Percentiles rank a stretch among this genome's conserved stretches.
Evolutionary conservation across 2,329 filamentous ascomycete species (phyloP).

Genomic region (Colletotrichum coccodes): DNA sequence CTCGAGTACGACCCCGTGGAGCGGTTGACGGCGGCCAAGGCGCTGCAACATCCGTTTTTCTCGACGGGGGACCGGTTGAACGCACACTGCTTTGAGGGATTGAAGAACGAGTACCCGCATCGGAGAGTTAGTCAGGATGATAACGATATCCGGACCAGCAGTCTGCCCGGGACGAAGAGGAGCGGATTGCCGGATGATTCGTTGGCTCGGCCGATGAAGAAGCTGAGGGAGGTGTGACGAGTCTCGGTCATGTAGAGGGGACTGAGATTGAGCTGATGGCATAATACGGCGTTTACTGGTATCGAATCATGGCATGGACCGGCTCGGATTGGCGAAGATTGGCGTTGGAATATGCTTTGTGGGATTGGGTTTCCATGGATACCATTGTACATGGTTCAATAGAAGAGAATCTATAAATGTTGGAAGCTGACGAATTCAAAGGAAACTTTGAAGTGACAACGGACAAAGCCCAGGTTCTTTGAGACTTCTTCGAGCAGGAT

Average conservation of each 20-base stretch:
- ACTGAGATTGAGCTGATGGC: too few species aligned
- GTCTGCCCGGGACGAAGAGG: slow-evolving; percentile 89
- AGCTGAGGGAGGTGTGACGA: slow-evolving; percentile 63
- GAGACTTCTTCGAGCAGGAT: too few species aligned
- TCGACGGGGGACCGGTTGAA: slow-evolving; percentile 77
- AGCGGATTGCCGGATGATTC: slow-evolving; percentile 86
- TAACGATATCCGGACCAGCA: slow-evolving; percentile 92
- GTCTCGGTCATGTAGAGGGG: too few species aligned
- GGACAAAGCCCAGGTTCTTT: too few species aligned
- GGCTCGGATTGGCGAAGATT: not conserved
- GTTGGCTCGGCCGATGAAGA: slow-evolving; percentile 71
- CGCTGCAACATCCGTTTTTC: slow-evolving; percentile 93
- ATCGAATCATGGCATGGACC: not conserved
- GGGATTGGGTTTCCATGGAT: not conserved
- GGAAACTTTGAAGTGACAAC: too few species aligned
- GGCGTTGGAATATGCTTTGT: not conserved
- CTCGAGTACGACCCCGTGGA: slow-evolving; percentile 94
- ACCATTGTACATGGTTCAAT: not conserved
- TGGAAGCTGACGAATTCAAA: too few species aligned
- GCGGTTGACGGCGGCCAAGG: slow-evolving; percentile 86
- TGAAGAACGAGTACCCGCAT: slow-evolving; percentile 89
- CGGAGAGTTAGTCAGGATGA: slow-evolving; percentile 93
- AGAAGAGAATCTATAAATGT: not conserved
- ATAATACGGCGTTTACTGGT: not conserved
- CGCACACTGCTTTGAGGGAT: slow-evolving; percentile 89